Conservation (phyloP, 75 land plant genomes). For the Pseudotsuga menziesii region DNA sequence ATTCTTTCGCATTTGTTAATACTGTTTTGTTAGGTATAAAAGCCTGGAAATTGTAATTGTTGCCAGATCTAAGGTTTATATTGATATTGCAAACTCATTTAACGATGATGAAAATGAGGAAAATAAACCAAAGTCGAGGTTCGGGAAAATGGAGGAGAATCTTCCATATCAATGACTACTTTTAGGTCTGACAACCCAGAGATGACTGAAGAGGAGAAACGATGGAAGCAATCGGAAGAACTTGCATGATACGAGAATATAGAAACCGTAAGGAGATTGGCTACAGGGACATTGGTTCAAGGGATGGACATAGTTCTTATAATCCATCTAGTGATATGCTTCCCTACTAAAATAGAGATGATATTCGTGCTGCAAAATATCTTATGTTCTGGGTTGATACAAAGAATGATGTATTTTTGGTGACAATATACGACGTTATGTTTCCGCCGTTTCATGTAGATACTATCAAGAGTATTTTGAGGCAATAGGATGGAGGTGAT, state of each 20-base stretch:
- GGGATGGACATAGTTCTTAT: constrained; percentile 48
- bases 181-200: constrained; percentile 85
- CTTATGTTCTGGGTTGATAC: constrained; percentile 86
- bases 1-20: constrained; percentile 57
- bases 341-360: constrained; percentile 76
- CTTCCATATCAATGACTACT: constrained; percentile 42
- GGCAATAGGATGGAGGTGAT: constrained; percentile 50
- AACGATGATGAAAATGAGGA: constrained; percentile 61
- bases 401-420: constrained; percentile 78
- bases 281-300: constrained; percentile 57
- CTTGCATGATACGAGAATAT: constrained; percentile 77
- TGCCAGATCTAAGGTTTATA: constrained; percentile 45
- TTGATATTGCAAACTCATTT: constrained; percentile 73
- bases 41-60: constrained; percentile 43
- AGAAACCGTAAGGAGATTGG: constrained; percentile 86
- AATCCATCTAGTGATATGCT: constrained; percentile 50
- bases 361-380: constrained; percentile 47
- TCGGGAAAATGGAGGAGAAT: constrained; percentile 33
- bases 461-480: constrained; percentile 62
- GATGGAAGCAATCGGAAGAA: constrained; percentile 87
- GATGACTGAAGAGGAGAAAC: constrained; percentile 74
- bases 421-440: constrained; percentile 81
- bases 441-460: constrained; percentile 93
- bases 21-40: constrained; percentile 54
- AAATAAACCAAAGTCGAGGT: constrained; percentile 30